phyloP scores from a whole-genome alignment of 78 protist species.

The Dictyostelium capitatum region DNA sequence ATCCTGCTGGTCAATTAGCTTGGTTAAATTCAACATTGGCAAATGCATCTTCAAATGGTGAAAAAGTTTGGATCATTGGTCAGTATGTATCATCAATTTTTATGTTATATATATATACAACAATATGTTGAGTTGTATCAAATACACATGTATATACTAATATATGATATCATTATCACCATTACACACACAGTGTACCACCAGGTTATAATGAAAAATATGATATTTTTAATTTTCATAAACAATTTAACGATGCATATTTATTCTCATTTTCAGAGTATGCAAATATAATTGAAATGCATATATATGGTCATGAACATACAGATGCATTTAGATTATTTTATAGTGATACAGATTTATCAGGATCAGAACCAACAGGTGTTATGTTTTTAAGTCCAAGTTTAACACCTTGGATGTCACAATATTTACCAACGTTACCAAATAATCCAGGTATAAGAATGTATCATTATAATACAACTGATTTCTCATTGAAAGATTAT shows the following conservation, averaged over 20 bases:
- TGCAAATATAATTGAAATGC: constrained; percentile 16
- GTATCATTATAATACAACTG: neutral
- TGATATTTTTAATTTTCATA: constrained; percentile 36
- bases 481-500: constrained; percentile 21
- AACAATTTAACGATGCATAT: constrained; percentile 53
- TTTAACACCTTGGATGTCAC: constrained; percentile 59
- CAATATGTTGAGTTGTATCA: too few species aligned
- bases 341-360: neutral
- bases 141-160: too few species aligned
- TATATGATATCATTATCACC: too few species aligned
- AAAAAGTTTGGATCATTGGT: constrained; percentile 58
- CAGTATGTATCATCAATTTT: constrained; percentile 36
- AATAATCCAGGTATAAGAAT: constrained; percentile 52
- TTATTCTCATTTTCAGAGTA: constrained; percentile 2
- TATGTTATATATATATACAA: neutral
- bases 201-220: constrained; percentile 64
- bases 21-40: constrained; percentile 42
- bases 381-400: constrained; percentile 60
- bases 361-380: constrained; percentile 35
- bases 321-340: constrained; percentile 47
- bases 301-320: constrained; percentile 72
- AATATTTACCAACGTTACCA: constrained; percentile 32
- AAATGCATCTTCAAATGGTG: constrained; percentile 3
- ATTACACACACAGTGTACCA: constrained; percentile 74
- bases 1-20: constrained; percentile 54